A percentile compares a stretch with the other conserved stretches of the same genome.
Evolutionary conservation across 495 filamentous ascomycete genomes (phyloP).

Genomic region (Neurospora tetrasperma): DNA sequence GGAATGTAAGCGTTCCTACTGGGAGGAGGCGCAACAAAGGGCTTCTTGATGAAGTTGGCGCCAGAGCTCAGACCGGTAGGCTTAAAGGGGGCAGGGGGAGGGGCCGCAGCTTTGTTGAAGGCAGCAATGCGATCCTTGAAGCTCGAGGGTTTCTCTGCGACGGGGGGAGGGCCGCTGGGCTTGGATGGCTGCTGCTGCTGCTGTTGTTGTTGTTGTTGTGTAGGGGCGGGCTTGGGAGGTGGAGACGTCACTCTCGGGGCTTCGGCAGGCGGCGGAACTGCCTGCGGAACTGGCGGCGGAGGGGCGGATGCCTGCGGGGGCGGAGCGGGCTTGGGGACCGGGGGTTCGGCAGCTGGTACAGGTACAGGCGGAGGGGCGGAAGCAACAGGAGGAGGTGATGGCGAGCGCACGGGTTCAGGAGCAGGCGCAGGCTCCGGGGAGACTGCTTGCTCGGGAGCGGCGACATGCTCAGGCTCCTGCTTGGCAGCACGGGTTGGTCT

Average conservation of each 20-base stretch:
- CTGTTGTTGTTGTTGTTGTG: conserved; percentile 6
- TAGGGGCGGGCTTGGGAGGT: conserved; percentile 39
- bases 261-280: conserved; percentile 20
- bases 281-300: conserved; percentile 23
- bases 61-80: conserved; percentile 52
- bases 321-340: conserved; percentile 28
- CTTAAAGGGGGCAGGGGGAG: conserved; percentile 81
- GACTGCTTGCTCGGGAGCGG: conserved; percentile 48
- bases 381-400: conserved; percentile 14
- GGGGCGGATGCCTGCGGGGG: conserved; percentile 33
- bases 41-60: conserved; percentile 82
- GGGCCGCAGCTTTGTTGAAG: conserved; percentile 83
- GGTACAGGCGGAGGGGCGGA: conserved; percentile 21
- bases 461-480: conserved; percentile 48
- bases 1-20: conserved; percentile 89
- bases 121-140: conserved; percentile 94
- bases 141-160: conserved; percentile 75
- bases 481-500: conserved; percentile 45
- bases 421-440: conserved; percentile 45
- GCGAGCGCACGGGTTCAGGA: conserved; percentile 21
- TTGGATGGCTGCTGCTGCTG: conserved; percentile 14
- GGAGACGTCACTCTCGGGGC: conserved; percentile 17
- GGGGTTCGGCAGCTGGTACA: conserved; percentile 20
- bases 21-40: conserved; percentile 93
- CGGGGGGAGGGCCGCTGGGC: conserved; percentile 48